Conservation (phyloP, 495 filamentous ascomycete species). For the Podospora appendiculata region DNA sequence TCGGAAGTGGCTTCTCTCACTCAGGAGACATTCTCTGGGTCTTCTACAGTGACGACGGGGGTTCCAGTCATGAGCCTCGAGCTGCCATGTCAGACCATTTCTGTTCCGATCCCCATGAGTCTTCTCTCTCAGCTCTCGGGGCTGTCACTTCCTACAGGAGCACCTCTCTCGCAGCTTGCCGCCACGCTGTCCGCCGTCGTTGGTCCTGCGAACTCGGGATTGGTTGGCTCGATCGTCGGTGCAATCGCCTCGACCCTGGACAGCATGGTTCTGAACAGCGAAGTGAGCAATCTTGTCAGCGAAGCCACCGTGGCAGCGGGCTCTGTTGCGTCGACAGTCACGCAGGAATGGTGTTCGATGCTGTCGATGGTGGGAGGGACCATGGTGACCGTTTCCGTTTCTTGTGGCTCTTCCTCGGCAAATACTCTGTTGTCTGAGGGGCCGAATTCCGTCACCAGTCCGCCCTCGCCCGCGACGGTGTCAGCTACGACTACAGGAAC, state of each 20-base stretch:
- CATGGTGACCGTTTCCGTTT: conserved; percentile 4
- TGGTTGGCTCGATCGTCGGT: conserved; percentile 7
- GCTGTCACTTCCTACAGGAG: conserved; percentile 2
- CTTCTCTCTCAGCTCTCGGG: conserved; percentile 4
- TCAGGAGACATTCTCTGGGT: neutral
- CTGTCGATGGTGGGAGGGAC: conserved; percentile 5
- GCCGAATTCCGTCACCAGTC: neutral
- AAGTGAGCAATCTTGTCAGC: conserved; percentile 3
- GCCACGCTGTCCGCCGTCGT: conserved; percentile 2
- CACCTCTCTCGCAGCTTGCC: conserved; percentile 4
- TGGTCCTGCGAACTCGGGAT: conserved; percentile 3
- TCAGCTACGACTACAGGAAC: neutral
- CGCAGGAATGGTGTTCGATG: conserved; percentile 3
- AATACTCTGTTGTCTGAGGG: neutral
- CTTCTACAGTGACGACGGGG: neutral
- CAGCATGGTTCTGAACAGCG: conserved; percentile 4
- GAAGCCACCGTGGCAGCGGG: conserved; percentile 3
- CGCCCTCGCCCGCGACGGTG: neutral
- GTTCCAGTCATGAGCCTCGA: conserved; percentile 6
- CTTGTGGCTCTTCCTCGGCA: neutral
- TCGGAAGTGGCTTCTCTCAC: conserved; percentile 3
- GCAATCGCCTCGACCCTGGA: conserved; percentile 6
- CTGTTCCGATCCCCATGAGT: conserved; percentile 4
- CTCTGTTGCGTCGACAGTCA: neutral
- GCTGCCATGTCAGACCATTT: conserved; percentile 3